Conservation (phyloP, 1,284 basidiomycete genomes). For the Ceratobasidium papillatum region DNA sequence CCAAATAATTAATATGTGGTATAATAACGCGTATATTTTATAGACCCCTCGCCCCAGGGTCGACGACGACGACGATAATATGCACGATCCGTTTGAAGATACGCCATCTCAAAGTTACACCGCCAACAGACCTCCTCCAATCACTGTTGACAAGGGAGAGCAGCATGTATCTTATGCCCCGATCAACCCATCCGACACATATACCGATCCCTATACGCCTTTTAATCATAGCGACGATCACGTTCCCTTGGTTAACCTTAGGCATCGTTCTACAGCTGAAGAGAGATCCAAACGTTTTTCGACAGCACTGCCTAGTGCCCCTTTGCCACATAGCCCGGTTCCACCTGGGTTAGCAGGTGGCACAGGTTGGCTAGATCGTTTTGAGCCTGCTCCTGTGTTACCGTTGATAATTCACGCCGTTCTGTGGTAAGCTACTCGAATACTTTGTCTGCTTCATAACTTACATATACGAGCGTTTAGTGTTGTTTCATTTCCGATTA, state of each 20-base stretch:
- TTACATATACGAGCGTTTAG: not conserved
- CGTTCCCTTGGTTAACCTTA: slow-evolving; percentile 17
- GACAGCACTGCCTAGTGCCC: slow-evolving; percentile 15
- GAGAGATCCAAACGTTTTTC: slow-evolving; percentile 23
- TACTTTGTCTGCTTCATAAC: not conserved
- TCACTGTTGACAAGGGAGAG: slow-evolving; percentile 3
- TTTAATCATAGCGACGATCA: slow-evolving; percentile 9
- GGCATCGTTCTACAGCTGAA: slow-evolving; percentile 1
- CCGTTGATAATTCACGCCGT: slow-evolving; percentile 21
- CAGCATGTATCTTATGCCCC: slow-evolving; percentile 9
- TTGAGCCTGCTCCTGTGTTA: slow-evolving; percentile 29
- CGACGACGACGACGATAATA: not conserved
- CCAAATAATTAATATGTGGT: not conserved
- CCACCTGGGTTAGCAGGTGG: slow-evolving; percentile 29
- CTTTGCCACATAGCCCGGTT: slow-evolving; percentile 23
- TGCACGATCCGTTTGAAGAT: slow-evolving; percentile 9
- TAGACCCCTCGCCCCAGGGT: not conserved
- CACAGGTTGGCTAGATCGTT: slow-evolving; percentile 23
- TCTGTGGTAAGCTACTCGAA: slow-evolving; percentile 11
- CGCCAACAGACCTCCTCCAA: slow-evolving; percentile 16
- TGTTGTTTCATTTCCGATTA: slow-evolving; percentile 28
- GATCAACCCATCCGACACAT: slow-evolving; percentile 24
- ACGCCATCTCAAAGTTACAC: slow-evolving; percentile 10
- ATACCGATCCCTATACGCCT: slow-evolving; percentile 17
- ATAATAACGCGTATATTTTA: not conserved